Percentiles rank a stretch among this genome's conserved stretches.
These are phyloP conservation scores for Umbelopsis sp. DNA, from an alignment of 371 early-diverging fungal species.

Conservation along the genomic window DNA sequence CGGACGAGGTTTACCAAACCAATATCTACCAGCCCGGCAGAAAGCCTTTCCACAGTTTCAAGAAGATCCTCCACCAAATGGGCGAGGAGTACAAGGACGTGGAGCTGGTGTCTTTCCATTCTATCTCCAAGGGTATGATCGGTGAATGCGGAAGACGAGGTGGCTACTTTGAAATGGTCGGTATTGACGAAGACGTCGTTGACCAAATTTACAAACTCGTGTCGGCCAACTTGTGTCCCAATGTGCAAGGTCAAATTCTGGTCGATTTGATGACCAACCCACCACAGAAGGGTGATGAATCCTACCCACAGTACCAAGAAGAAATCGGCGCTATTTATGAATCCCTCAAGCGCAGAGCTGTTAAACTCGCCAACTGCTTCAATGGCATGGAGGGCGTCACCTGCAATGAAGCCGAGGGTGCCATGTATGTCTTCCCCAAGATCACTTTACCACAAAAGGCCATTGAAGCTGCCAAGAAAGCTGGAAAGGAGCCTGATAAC, in stretches of 20 bases:
- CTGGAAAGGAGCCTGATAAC: conserved; percentile 77
- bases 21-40: conserved; percentile 82
- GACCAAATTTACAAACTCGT: conserved; percentile 93
- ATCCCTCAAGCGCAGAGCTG: conserved; percentile 83
- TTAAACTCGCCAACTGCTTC: conserved; percentile 75
- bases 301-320: conserved; percentile 73
- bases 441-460: conserved; percentile 78
- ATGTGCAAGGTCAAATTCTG: conserved; percentile 82
- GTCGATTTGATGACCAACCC: conserved; percentile 95
- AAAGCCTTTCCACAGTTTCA: conserved; percentile 91
- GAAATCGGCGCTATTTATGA: conserved; percentile 82
- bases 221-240: conserved; percentile 92
- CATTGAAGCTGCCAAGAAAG: conserved; percentile 67
- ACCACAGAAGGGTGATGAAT: conserved; percentile 78
- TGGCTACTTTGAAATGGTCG: conserved; percentile 95
- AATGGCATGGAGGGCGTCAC: conserved; percentile 85
- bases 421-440: conserved; percentile 96
- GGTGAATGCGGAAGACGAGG: conserved; percentile 99
- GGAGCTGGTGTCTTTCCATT: conserved; percentile 94
- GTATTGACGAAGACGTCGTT: conserved; percentile 73
- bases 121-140: conserved; percentile 96
- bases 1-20: conserved; percentile 97
- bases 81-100: conserved; percentile 57
- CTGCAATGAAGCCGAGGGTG: conserved; percentile 89
- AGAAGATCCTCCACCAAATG: conserved; percentile 69